A percentile compares a stretch with the other conserved stretches of the same genome.
These are phyloP conservation scores for Chlorella sp. DNA, from an alignment of 139 green algal genomes.

Conservation along the genomic window DNA sequence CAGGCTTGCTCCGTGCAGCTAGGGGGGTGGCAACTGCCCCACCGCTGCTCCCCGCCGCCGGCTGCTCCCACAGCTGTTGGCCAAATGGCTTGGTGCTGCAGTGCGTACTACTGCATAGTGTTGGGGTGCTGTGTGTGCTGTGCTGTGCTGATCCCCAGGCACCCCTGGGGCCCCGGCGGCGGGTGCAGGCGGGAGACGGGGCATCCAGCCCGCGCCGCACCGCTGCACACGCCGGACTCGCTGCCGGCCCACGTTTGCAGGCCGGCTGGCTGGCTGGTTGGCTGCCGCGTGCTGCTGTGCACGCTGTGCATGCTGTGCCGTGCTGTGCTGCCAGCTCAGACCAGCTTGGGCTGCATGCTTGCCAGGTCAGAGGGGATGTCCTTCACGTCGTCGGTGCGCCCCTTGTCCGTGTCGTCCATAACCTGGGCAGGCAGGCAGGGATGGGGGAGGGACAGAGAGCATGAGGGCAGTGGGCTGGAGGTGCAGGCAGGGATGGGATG, in stretches of 20 bases:
- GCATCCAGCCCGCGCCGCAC: neutral
- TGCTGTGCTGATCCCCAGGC: neutral
- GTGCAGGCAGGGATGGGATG: neutral
- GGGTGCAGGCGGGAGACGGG: neutral
- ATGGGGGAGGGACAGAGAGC: neutral
- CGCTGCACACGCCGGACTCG: too few relatives aligned
- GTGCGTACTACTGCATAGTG: too few relatives aligned
- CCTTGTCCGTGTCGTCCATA: conserved; percentile 41
- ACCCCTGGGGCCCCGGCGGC: neutral
- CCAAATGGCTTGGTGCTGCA: neutral
- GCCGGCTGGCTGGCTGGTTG: too few relatives aligned
- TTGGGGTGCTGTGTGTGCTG: neutral
- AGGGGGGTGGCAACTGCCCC: neutral
- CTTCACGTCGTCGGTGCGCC: conserved; percentile 16
- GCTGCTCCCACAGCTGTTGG: neutral
- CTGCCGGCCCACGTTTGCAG: too few relatives aligned
- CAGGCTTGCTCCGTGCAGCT: neutral
- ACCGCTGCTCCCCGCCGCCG: neutral
- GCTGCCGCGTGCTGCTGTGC: too few relatives aligned
- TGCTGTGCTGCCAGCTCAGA: neutral
- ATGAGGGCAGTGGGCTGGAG: neutral
- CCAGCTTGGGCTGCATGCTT: conserved; percentile 45
- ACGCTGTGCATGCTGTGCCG: neutral
- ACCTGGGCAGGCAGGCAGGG: neutral
- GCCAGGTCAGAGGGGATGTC: conserved; percentile 27